Evolutionary conservation across 2,329 filamentous ascomycete species (phyloP).

Genomic region (Juglanconis oblonga): DNA sequence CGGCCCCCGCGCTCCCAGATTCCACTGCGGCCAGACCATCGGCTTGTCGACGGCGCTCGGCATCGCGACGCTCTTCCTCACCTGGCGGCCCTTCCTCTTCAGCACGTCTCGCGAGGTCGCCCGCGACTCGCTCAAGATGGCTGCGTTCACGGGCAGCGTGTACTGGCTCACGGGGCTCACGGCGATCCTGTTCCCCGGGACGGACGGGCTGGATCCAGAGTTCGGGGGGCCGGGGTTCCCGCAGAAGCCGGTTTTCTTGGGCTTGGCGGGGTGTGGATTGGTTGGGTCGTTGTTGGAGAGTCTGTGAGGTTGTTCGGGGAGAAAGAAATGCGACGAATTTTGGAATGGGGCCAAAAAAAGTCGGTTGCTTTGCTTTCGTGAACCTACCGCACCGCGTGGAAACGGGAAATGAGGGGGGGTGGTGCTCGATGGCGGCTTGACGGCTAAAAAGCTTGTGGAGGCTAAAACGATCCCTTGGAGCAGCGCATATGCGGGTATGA

Average conservation of each 20-base stretch:
- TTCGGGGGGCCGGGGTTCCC: conserved; percentile 42
- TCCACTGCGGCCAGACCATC: conserved; percentile 42
- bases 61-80: conserved; percentile 37
- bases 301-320: not conserved
- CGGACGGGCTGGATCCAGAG: conserved; percentile 40
- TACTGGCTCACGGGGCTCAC: conserved; percentile 40
- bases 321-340: too few species aligned
- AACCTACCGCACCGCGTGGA: too few species aligned
- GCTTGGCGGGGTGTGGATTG: conserved; percentile 24
- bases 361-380: too few species aligned
- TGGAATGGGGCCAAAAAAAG: too few species aligned
- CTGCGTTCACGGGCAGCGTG: conserved; percentile 35
- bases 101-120: conserved; percentile 22
- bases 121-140: conserved; percentile 30
- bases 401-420: too few species aligned
- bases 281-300: conserved; percentile 18
- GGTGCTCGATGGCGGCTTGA: too few species aligned
- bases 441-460: too few species aligned
- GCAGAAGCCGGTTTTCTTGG: conserved; percentile 31
- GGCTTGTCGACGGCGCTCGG: conserved; percentile 37
- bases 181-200: conserved; percentile 35
- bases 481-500: too few species aligned
- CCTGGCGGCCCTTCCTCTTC: conserved; percentile 30
- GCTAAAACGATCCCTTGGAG: too few species aligned
- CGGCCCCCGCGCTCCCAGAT: conserved; percentile 23